Conservation (phyloP, 352 stramenopile genomes). For the Phytophthora nicotianae region DNA sequence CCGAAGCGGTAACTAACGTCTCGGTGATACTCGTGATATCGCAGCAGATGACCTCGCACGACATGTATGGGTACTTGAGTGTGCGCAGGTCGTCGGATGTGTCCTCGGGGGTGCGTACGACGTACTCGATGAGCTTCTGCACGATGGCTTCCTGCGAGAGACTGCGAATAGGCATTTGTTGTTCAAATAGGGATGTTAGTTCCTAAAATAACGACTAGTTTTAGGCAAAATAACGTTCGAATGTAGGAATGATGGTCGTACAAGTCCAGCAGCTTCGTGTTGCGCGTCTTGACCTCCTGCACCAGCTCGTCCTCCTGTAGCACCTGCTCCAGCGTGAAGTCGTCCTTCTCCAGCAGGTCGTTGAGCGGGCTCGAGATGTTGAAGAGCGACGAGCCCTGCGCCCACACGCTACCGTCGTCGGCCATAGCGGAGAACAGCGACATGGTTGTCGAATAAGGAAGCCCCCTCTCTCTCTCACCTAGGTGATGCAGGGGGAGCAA, state of each 20-base stretch:
- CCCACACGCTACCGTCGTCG: conserved; percentile 84
- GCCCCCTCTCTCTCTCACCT: not conserved
- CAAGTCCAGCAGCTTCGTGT: conserved; percentile 96
- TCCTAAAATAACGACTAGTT: conserved; percentile 2
- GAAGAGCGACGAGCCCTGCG: conserved; percentile 85
- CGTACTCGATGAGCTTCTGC: conserved; percentile 80
- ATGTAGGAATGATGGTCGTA: conserved; percentile 37
- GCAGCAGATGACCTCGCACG: conserved; percentile 97
- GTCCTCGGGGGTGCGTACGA: conserved; percentile 61
- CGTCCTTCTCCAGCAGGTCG: conserved; percentile 93
- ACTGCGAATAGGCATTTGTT: conserved; percentile 29
- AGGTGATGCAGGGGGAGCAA: conserved; percentile 4
- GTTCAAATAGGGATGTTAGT: conserved; percentile 5
- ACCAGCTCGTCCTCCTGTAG: conserved; percentile 97
- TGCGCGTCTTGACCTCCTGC: conserved; percentile 96
- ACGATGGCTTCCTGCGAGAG: conserved; percentile 72
- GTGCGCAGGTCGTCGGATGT: conserved; percentile 61
- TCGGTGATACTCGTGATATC: conserved; percentile 95
- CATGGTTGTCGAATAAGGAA: conserved; percentile 40
- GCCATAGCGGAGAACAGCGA: conserved; percentile 86
- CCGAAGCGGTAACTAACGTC: conserved; percentile 71
- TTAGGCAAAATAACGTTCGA: not conserved
- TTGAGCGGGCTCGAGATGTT: conserved; percentile 94
- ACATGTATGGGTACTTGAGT: conserved; percentile 97
- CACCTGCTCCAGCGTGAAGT: conserved; percentile 94